Evolutionary conservation across 768 basidiomycete genomes (phyloP).

Genomic region (Amanita subjunquillea): DNA sequence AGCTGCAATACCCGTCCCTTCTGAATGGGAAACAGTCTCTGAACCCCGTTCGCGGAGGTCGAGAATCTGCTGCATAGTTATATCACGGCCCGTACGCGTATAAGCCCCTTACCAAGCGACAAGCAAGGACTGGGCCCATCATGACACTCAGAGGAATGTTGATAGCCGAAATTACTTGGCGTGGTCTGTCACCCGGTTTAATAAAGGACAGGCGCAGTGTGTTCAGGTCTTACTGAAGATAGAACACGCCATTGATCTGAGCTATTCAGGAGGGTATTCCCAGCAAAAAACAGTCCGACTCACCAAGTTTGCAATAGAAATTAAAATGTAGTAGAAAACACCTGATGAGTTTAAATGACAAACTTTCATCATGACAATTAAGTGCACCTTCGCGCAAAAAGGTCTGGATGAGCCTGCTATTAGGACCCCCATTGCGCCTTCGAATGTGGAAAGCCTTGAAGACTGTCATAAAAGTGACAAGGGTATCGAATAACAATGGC

Average conservation of each 20-base stretch:
- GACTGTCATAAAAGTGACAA: constrained; percentile 74
- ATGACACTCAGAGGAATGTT: constrained; percentile 81
- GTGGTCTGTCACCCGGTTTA: constrained; percentile 39
- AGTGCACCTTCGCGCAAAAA: constrained; percentile 68
- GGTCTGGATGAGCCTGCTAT: constrained; percentile 72
- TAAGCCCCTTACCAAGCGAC: constrained; percentile 46
- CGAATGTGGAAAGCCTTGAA: constrained; percentile 73
- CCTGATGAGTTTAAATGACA: constrained; percentile 25
- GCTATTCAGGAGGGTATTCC: constrained; percentile 1
- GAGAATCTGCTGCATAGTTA: constrained; percentile 41
- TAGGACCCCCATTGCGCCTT: constrained; percentile 63
- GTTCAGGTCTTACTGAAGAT: constrained; percentile 53
- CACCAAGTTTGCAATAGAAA: constrained; percentile 76
- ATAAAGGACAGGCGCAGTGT: constrained; percentile 9
- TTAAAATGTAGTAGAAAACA: constrained; percentile 77
- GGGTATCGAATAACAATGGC: constrained; percentile 70
- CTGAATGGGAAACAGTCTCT: constrained; percentile 67
- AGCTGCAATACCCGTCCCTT: constrained; percentile 57
- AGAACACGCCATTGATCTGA: constrained; percentile 74
- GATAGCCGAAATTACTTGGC: constrained; percentile 74
- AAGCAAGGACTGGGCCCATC: constrained; percentile 72
- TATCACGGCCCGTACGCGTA: neutral
- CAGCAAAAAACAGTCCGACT: constrained; percentile 7
- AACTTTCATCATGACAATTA: neutral
- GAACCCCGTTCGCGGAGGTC: constrained; percentile 77